A percentile compares a stretch with the other conserved stretches of the same genome.
These are phyloP conservation scores for Batkoa obscura DNA, from an alignment of 371 early-diverging fungal genomes.

Conservation along the genomic window DNA sequence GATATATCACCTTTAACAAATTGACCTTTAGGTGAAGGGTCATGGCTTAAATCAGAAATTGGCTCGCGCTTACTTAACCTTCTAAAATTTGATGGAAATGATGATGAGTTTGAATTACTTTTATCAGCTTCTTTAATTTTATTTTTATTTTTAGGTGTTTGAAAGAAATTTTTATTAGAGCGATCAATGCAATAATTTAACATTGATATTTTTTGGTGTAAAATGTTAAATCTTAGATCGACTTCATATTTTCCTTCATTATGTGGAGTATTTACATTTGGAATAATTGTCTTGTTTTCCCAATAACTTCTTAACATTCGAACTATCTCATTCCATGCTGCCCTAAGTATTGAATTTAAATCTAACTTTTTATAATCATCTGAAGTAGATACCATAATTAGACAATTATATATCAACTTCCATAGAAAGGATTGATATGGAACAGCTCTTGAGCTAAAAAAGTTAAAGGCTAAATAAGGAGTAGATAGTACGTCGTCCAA, in stretches of 20 bases:
- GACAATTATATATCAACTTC: constrained; percentile 30
- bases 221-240: constrained; percentile 45
- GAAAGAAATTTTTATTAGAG: constrained; percentile 6
- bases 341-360: constrained; percentile 29
- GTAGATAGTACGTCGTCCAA: constrained; percentile 11
- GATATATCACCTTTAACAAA: constrained; percentile 6
- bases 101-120: constrained; percentile 2
- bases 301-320: constrained; percentile 38
- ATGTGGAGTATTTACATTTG: constrained; percentile 20
- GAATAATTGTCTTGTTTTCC: constrained; percentile 34
- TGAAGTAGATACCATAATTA: constrained; percentile 25
- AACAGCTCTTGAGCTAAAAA: constrained; percentile 30
- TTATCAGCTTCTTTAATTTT: constrained; percentile 9
- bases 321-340: constrained; percentile 39
- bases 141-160: constrained; percentile 9
- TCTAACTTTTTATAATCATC: constrained; percentile 20
- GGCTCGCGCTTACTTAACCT: background rate
- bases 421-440: constrained; percentile 47
- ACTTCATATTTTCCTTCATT: constrained; percentile 21
- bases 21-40: background rate
- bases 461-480: constrained; percentile 20
- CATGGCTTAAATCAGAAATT: background rate
- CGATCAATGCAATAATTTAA: constrained; percentile 62
- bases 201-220: constrained; percentile 84
- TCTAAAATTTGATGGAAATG: background rate